Evolutionary conservation across 1,284 basidiomycete species (phyloP), one percentile per base, ranked within the genome.

Genomic region (Sanghuangporus sanghuang): DNA sequence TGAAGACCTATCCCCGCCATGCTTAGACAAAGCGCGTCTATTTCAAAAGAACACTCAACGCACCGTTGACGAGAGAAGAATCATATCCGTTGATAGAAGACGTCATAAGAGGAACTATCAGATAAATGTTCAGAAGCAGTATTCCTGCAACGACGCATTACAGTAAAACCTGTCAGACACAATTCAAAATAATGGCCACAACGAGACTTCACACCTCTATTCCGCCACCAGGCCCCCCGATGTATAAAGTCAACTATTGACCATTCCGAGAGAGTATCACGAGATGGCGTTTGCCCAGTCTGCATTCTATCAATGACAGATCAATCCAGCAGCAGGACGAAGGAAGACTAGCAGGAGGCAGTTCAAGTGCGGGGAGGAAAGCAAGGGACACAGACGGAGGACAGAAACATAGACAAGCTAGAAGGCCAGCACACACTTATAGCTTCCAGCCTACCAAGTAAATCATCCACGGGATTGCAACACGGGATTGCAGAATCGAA

Each of bases 51-150:
- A 53, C 23, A 23, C 0, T 36, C 32, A 32, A 64, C 66, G 16
- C 53, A 85, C 86, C 85, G 68, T 88, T 87, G 23, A 87, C 77
- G 44, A 87, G 71, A 11, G 85, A 87, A 1, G 84, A 84, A 68
- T 86, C 83, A 54, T 85, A 76, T 40, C 86, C 86, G 72, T 87
- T 87, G 50, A 82, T 80, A 1, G 79, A 75, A 6, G 85, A 81
- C 9, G 86, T 86, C 58, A 87, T 69, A 5, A 89, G 75, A 2
- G 86, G 85, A 14, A 87, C 73, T 14, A 86, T 59, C 32, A 89
- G 75, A 68, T 79, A 84, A 6, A 87, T 63, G 71, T 89, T 89
- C 39, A 89, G 73, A 49, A 81, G 60, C 18, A 87, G 73, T 50
- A 88, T 84, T 38, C 86, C 86, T 88, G 55, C 35, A 35, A 54